phyloP scores from a whole-genome alignment of 495 filamentous ascomycete genomes.

The Aspergillus nidulans region DNA sequence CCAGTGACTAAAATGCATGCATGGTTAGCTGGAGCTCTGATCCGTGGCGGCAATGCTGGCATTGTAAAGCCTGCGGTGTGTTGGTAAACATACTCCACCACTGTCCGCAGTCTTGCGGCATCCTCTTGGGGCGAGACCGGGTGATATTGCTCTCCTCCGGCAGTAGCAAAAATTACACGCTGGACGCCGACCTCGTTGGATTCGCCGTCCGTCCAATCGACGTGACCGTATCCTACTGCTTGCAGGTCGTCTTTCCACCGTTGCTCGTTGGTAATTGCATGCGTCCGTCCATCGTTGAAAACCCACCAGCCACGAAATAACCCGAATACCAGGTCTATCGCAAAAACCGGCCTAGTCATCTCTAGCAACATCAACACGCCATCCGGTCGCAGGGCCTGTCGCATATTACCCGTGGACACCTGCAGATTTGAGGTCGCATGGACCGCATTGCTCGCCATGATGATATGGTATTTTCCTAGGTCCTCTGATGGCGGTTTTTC shows the following conservation, averaged over 20 bases:
- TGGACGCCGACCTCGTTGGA: constrained; percentile 37
- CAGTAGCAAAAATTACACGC: constrained; percentile 43
- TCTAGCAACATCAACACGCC: constrained; percentile 41
- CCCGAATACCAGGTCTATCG: constrained; percentile 48
- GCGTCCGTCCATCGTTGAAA: constrained; percentile 44
- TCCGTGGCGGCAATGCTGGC: background rate
- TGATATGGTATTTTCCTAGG: constrained; percentile 38
- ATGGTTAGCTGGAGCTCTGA: background rate
- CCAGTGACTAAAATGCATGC: constrained; percentile 47
- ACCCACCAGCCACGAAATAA: constrained; percentile 54
- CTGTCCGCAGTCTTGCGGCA: background rate
- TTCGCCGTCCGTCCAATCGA: constrained; percentile 46
- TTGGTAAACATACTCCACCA: constrained; percentile 26
- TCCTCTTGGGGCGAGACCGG: constrained; percentile 1
- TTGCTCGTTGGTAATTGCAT: constrained; percentile 33
- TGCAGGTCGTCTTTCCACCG: constrained; percentile 38
- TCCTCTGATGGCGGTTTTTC: constrained; percentile 34
- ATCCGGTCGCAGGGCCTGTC: constrained; percentile 29
- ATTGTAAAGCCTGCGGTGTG: constrained; percentile 19
- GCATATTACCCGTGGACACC: constrained; percentile 27
- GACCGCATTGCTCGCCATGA: constrained; percentile 46
- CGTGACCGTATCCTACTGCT: constrained; percentile 39
- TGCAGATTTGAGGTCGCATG: constrained; percentile 44
- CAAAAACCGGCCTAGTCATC: constrained; percentile 35
- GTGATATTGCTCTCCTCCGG: constrained; percentile 28